phyloP scores from a whole-genome alignment of 2,329 filamentous ascomycete genomes.

The Sporothrix inflata region DNA sequence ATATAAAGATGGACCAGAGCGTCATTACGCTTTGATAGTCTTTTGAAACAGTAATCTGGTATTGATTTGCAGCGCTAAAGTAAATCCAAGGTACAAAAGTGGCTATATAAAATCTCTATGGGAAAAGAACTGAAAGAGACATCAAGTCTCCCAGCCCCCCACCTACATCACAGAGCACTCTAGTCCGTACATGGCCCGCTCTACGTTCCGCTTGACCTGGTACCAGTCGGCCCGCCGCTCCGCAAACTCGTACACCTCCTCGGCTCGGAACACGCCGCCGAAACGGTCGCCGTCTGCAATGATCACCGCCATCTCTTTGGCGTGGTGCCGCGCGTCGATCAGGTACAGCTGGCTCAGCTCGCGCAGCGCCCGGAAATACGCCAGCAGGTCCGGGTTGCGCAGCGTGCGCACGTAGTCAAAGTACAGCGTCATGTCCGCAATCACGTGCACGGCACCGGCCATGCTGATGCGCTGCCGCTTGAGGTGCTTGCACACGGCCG shows the following conservation, averaged over 20 bases:
- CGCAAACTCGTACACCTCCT: conserved; percentile 97
- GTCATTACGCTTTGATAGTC: background rate
- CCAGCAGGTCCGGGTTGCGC: conserved; percentile 78
- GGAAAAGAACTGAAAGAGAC: background rate
- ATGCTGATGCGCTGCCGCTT: conserved; percentile 93
- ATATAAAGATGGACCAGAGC: background rate
- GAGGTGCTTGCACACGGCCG: conserved; percentile 91
- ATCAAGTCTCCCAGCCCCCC: background rate
- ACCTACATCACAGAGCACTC: conserved; percentile 80
- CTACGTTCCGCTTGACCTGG: conserved; percentile 81
- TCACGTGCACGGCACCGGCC: conserved; percentile 86
- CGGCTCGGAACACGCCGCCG: conserved; percentile 86
- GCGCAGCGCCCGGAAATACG: conserved; percentile 88
- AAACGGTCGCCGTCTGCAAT: conserved; percentile 92
- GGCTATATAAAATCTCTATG: background rate
- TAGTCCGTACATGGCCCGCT: conserved; percentile 95
- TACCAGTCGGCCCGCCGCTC: conserved; percentile 96
- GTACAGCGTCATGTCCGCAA: conserved; percentile 96
- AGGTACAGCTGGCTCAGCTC: conserved; percentile 96
- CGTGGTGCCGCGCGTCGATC: conserved; percentile 82
- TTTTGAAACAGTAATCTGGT: background rate
- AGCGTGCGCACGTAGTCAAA: conserved; percentile 81
- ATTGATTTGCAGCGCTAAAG: background rate
- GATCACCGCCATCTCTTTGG: conserved; percentile 92
- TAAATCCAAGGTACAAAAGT: conserved; percentile 7